Conservation (phyloP, 140 eudicot genomes). For the Oenanthe javanica region DNA sequence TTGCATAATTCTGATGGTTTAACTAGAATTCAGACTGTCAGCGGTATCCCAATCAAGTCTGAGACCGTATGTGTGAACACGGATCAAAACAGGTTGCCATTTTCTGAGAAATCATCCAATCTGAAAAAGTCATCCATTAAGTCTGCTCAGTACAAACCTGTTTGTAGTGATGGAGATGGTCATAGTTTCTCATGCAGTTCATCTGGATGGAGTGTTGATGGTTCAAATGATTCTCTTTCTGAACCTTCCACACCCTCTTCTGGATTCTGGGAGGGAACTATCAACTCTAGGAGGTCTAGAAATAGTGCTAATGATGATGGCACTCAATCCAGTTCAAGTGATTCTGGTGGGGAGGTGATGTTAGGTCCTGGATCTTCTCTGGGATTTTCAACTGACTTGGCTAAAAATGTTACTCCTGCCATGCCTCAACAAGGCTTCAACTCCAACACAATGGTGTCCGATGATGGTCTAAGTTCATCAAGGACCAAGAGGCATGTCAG, state of each 20-base stretch:
- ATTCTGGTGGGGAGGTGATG: constrained; percentile 16
- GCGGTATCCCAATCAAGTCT: constrained; percentile 13
- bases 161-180: constrained; percentile 23
- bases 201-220: constrained; percentile 33
- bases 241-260: constrained; percentile 41
- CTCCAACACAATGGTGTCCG: constrained; percentile 9
- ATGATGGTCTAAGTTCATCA: constrained; percentile 18
- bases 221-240: constrained; percentile 28
- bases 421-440: constrained; percentile 12
- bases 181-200: constrained; percentile 23
- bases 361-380: constrained; percentile 15
- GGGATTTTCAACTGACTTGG: neutral
- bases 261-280: constrained; percentile 43
- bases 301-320: constrained; percentile 23
- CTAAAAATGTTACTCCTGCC: constrained; percentile 2
- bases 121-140: constrained; percentile 14
- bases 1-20: constrained; percentile 11
- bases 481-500: constrained; percentile 25
- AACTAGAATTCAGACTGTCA: constrained; percentile 10
- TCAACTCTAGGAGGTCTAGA: constrained; percentile 23
- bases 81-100: constrained; percentile 11
- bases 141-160: constrained; percentile 17
- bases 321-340: constrained; percentile 17
- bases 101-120: constrained; percentile 18
- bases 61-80: constrained; percentile 11